A percentile compares a stretch with the other conserved stretches of the same genome.
These are phyloP conservation scores for Sonneratia caseolaris DNA, from an alignment of 345 rosid species.

Conservation along the genomic window DNA sequence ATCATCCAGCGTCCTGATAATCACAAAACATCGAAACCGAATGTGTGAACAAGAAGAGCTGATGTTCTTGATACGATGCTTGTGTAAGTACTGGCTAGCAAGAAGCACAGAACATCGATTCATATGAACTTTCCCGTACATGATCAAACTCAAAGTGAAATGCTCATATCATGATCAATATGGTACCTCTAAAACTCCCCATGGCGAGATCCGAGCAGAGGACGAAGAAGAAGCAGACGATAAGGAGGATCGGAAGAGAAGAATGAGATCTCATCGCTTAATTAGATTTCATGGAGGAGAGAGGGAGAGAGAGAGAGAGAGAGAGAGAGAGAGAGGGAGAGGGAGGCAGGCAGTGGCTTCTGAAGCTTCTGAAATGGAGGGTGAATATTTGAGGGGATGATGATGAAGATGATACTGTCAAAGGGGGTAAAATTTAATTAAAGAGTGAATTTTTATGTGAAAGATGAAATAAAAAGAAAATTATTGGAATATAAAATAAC, in stretches of 20 bases:
- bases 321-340: not conserved
- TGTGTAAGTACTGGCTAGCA: not conserved
- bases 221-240: constrained; percentile 2
- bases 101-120: not conserved
- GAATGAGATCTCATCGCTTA: constrained; percentile 4
- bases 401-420: no score
- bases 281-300: constrained; percentile 1
- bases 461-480: no score
- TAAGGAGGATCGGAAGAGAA: not conserved
- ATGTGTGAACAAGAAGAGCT: no score
- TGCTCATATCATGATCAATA: not conserved
- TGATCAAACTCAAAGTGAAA: no score
- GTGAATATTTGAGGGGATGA: no score
- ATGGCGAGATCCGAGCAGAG: not conserved
- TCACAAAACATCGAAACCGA: no score
- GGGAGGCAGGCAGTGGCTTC: no score
- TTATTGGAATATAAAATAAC: no score
- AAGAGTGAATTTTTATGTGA: no score
- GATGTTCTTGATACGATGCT: not conserved
- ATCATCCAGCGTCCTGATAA: not conserved
- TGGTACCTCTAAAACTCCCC: not conserved
- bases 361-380: no score
- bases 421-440: no score
- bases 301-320: not conserved
- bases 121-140: no score